These are phyloP conservation scores for Keqinozyma sinolaborantium DNA, from an alignment of 1,139 yeast genomes.

Conservation along the genomic window DNA sequence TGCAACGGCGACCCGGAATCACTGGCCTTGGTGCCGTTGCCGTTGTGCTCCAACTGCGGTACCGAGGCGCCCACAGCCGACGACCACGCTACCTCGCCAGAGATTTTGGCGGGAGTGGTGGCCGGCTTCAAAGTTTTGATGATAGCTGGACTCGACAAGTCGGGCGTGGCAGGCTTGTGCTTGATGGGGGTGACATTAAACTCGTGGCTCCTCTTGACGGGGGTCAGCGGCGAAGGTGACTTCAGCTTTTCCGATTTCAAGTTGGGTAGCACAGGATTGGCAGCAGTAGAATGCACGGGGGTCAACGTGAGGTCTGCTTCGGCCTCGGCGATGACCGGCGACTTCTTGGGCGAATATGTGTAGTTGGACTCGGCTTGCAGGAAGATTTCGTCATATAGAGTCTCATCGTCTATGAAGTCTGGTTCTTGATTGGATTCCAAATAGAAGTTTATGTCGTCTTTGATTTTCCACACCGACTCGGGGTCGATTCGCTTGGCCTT, in stretches of 20 bases:
- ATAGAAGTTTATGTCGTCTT: conserved; percentile 39
- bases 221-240: conserved; percentile 11
- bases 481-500: conserved; percentile 30
- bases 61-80: conserved; percentile 51
- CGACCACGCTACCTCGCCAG: conserved; percentile 66
- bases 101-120: conserved; percentile 60
- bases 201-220: conserved; percentile 6
- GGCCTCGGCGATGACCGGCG: background rate
- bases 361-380: conserved; percentile 21
- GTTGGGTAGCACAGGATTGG: conserved; percentile 2
- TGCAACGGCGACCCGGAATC: conserved; percentile 3
- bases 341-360: conserved; percentile 11
- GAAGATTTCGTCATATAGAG: conserved; percentile 42
- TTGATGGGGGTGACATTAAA: conserved; percentile 12
- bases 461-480: conserved; percentile 32
- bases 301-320: background rate
- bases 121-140: conserved; percentile 63
- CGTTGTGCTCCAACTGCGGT: background rate
- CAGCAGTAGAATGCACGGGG: background rate
- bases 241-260: conserved; percentile 5
- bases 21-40: background rate
- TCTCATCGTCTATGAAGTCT: conserved; percentile 35
- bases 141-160: conserved; percentile 26
- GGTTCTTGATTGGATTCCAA: conserved; percentile 39
- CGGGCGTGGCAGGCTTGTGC: conserved; percentile 16